Conservation (phyloP, 371 early-diverging fungal species). For the Amoeboradix gromovi region DNA sequence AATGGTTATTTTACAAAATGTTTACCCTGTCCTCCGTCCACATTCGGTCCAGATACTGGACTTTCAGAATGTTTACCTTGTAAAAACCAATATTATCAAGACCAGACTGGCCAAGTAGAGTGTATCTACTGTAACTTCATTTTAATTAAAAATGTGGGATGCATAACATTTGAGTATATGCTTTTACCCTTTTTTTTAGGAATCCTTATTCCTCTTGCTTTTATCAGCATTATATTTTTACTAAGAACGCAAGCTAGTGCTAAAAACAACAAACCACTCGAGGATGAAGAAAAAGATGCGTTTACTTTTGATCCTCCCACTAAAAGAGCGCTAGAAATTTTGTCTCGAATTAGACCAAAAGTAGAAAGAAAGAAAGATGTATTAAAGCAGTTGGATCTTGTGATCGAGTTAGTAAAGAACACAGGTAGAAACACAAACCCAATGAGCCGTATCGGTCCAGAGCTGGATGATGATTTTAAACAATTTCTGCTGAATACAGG, state of each 20-base stretch:
- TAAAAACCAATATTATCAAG: neutral
- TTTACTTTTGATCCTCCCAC: neutral
- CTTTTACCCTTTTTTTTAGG: neutral
- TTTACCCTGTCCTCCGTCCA: neutral
- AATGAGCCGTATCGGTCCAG: neutral
- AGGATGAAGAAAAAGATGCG: neutral
- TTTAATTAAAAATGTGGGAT: neutral
- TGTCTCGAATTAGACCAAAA: neutral
- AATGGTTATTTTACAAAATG: neutral
- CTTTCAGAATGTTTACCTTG: neutral
- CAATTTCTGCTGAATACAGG: neutral
- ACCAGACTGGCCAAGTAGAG: neutral
- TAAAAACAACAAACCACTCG: neutral
- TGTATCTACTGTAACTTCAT: neutral
- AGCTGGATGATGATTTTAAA: neutral
- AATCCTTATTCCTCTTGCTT: neutral
- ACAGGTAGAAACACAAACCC: neutral
- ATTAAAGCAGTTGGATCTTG: neutral
- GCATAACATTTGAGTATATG: neutral
- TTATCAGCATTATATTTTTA: neutral
- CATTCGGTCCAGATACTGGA: neutral
- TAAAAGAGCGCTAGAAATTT: neutral
- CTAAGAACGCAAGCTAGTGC: neutral
- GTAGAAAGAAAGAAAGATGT: neutral
- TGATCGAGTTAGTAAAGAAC: neutral